Evolutionary conservation across 768 basidiomycete genomes (phyloP), one percentile per base, ranked within the genome.

Genomic region (Grammothele lineata): DNA sequence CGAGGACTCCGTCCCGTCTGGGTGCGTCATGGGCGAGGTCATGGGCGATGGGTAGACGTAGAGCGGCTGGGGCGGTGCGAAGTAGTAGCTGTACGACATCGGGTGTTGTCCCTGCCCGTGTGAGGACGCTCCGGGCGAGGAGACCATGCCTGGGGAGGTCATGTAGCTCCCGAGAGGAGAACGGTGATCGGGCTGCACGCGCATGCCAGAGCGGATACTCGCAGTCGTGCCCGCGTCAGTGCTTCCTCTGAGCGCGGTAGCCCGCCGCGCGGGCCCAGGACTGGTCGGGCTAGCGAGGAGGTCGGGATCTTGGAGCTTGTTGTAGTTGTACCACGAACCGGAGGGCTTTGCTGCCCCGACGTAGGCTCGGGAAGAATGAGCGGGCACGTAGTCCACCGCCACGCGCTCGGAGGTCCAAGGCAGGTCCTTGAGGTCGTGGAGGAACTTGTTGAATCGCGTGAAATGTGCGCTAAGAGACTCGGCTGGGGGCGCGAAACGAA

Each of bases 341-440:
- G 37, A 27, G 15, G 46, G 47, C 48, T 57, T 62, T 39, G 42
- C 33, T 39, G 43, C 48, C 11, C 43, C 37, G 23, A 39, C 39
- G 45, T 57, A 57, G 37, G 64, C 59, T 23, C 57, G 54, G 40
- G 48, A 26, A 27, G 59, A 58, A 27, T 56, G 47, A 9, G 60
- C 59, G 6, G 69, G 70, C 12, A 58, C 33, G 45, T 66, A 70
- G 41, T 66, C 66, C 14, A 57, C 59, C 7, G 68, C 63, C 14
- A 67, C 59, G 36, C 61, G 64, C 5, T 62, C 58, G 15, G 66
- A 61, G 12, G 65, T 59, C 69, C 69, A 71, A 7, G 70, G 70
- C 22, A 71, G 64, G 15, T 62, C 55, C 44, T 60, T 60, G 26
- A 71, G 43, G 34, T 66, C 62, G 27, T 45, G 48, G 21, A 70